Conservation (phyloP, 2,329 filamentous ascomycete genomes). For the Leptographium radiaticola region DNA sequence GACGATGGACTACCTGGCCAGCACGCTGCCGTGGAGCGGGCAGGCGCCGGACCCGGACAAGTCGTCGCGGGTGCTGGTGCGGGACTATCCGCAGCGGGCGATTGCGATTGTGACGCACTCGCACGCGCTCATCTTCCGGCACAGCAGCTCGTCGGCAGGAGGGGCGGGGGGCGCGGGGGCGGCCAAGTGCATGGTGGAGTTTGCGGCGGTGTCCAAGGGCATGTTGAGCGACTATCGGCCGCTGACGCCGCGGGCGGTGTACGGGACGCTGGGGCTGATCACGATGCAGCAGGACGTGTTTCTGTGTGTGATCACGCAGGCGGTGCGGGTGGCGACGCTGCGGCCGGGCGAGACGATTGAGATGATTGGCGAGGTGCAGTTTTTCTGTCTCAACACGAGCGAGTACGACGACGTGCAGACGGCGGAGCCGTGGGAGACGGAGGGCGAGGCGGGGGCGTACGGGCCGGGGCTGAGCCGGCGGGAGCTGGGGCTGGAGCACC, state of each 20-base stretch:
- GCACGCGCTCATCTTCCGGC: slow-evolving; percentile 73
- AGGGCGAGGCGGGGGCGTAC: slow-evolving; percentile 36
- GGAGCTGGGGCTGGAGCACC: slow-evolving; percentile 68
- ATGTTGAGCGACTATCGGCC: slow-evolving; percentile 66
- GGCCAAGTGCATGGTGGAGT: slow-evolving; percentile 78
- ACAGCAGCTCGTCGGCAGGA: slow-evolving; percentile 55
- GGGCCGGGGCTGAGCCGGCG: slow-evolving; percentile 44
- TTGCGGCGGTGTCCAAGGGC: slow-evolving; percentile 48
- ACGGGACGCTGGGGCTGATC: slow-evolving; percentile 81
- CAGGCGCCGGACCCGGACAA: slow-evolving; percentile 38
- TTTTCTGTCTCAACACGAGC: slow-evolving; percentile 79
- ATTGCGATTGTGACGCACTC: slow-evolving; percentile 72
- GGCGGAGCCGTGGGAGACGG: slow-evolving; percentile 37
- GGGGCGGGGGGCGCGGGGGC: slow-evolving; percentile 38
- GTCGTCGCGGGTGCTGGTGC: slow-evolving; percentile 68
- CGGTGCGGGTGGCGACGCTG: slow-evolving; percentile 65
- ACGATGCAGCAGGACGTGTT: slow-evolving; percentile 77
- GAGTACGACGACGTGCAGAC: slow-evolving; percentile 70
- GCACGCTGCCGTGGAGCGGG: slow-evolving; percentile 28
- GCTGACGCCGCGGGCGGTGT: slow-evolving; percentile 59
- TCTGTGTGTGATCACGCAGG: slow-evolving; percentile 74
- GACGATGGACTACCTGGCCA: slow-evolving; percentile 33
- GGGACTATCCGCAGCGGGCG: slow-evolving; percentile 74
- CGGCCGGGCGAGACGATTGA: slow-evolving; percentile 82
- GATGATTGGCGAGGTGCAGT: slow-evolving; percentile 75